Percentiles rank a stretch among this genome's conserved stretches.
phyloP scores from a whole-genome alignment of 1,284 basidiomycete genomes.

The Sporisorium iseilematis-ciliati region DNA sequence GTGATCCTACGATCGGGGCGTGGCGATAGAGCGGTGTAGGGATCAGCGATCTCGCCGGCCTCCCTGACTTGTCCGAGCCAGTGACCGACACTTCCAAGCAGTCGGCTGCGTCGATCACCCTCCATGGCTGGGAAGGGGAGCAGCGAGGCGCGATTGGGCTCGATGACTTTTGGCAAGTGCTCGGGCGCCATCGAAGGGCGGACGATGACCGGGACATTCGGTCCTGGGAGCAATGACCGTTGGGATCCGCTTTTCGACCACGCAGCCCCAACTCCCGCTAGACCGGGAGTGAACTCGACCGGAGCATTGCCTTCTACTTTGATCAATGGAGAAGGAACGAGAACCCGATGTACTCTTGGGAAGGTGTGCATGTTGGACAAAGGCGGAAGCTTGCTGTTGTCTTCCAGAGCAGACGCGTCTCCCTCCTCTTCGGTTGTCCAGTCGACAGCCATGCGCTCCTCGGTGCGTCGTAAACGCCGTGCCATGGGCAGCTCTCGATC shows the following conservation, averaged over 20 bases:
- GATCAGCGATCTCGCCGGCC: conserved; percentile 34
- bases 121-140: conserved; percentile 32
- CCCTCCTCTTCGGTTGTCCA: conserved; percentile 47
- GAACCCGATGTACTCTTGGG: conserved; percentile 11
- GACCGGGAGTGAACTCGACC: conserved; percentile 38
- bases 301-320: not conserved
- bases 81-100: conserved; percentile 35
- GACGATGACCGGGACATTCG: conserved; percentile 1
- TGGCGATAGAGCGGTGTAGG: conserved; percentile 37
- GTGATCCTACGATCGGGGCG: conserved; percentile 33
- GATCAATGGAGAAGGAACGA: conserved; percentile 17
- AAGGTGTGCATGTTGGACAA: conserved; percentile 2
- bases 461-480: conserved; percentile 37
- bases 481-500: conserved; percentile 59
- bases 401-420: conserved; percentile 20
- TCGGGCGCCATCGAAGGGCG: conserved; percentile 4
- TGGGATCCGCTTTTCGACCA: conserved; percentile 31
- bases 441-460: conserved; percentile 44
- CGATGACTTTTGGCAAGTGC: conserved; percentile 31
- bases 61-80: conserved; percentile 39
- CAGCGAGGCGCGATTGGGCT: conserved; percentile 24
- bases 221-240: conserved; percentile 6
- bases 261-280: conserved; percentile 43
- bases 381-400: not conserved
- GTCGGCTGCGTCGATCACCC: conserved; percentile 23